Evolutionary conservation across 495 filamentous ascomycete species (phyloP), one percentile per base, ranked within the genome.

Genomic region (Penicilliopsis zonata): DNA sequence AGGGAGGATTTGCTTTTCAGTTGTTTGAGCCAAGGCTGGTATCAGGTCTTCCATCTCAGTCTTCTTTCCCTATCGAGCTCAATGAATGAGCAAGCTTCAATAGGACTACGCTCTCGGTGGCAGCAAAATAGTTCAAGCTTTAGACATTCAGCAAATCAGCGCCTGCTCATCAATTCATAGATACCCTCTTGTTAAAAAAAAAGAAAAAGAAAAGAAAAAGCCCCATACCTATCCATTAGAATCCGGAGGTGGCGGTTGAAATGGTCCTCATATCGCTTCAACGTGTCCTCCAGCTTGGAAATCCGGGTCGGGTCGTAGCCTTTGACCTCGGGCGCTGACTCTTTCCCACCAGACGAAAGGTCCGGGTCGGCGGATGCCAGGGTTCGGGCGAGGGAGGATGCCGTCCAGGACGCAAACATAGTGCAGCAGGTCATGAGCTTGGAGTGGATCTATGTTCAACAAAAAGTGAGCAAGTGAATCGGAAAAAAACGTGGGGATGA

Each of bases 51-150:
- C n/a, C n/a, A n/a, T 16, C 27, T 63, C 59, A 61, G 20, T 64
- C 57, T 14, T 60, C 56, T 37, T 57, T 55, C 34, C 53, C 55
- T 36, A 66, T 66, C 5, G 59, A 53, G 36, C 58, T 66, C 29
- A 66, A 40, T 0, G 58, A 59, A 33, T 66, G 61, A 21, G 61
- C 61, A n/a, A 98, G 63, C 36, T 88, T 82, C 36, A 94, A 55
- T 37, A 96, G 59, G 15, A 94, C 90, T 18, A 95, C 90, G 41
- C 90, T 96, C 60, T 98, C 90, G 2, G 90, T 98, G 0, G 87
- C 88, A 1, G 90, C 90, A 42, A 93, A 93, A 53, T 96, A 94
- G 42, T 96, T 94, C 44, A 98, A 57, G 29, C 61, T 65, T 10
- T 18, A 27, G 13, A 21, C 29, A 0, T 31, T 43, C 17, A 47